Base-by-base conservation (phyloP, 306 rosid species). In the Gleditsia sinensis region DNA sequence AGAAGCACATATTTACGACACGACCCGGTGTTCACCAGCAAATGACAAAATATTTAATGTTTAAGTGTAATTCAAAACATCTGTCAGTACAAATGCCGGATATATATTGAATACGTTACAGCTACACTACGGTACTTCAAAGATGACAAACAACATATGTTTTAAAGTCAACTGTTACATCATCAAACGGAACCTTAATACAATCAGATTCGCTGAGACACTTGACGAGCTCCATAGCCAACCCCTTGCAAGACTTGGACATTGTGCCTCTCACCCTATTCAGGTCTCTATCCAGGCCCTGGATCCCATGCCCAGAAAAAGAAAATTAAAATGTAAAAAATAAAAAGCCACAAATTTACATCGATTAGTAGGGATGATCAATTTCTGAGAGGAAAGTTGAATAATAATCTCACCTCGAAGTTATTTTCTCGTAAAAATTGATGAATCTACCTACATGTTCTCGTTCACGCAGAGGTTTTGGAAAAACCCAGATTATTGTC, bases 241-340 rank as follows among this genome's bases (percentile, higher is more conserved):
- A 82, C 1, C 98, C 97, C 73, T 87, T 91, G 84, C 98, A 94
- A 78, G 98, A 94, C 79, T 94, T 94, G 5, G 98, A 77, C 98
- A 91, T 93, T 72, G 54, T 71, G 28, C 75, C 75, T 60, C 72
- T 60, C 72, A 48, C 68, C 62, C 45, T 39, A 37, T 4, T 74
- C 72, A 68, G n/a, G 46, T 53, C 28, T 53, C 58, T 49, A 51
- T 67, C 24, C 20, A 7, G 13, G 60, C 2, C 71, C 71, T 53
- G 67, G 68, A 73, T 19, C 25, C 8, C 2, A 17, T 19, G 19
- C 51, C 51, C 4, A 1, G 9, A 14, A 11, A 45, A 14, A n/a
- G n/a, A n/a, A n/a, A n/a, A n/a, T n/a, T n/a, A n/a, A n/a, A n/a
- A n/a, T n/a, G n/a, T n/a, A n/a, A n/a, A n/a, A n/a, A n/a, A n/a